phyloP scores from a whole-genome alignment of 1,284 basidiomycete genomes.

The Marasmius fiardii region DNA sequence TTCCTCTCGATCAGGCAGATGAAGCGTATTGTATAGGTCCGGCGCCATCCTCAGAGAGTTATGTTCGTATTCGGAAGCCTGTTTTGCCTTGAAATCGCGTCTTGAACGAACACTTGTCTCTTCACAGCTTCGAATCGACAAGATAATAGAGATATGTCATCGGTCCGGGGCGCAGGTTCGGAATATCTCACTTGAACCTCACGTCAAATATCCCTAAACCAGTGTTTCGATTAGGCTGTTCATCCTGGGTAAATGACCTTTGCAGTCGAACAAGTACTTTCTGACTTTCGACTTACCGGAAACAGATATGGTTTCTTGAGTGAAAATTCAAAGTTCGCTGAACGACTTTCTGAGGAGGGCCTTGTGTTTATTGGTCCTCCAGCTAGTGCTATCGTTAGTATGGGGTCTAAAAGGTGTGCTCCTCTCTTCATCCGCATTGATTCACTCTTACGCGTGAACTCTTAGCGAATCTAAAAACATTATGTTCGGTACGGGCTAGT shows the following conservation, averaged over 20 bases:
- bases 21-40: conserved; percentile 94
- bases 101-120: conserved; percentile 7
- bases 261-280: background rate
- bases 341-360: conserved; percentile 81
- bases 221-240: conserved; percentile 9
- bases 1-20: conserved; percentile 63
- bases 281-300: background rate
- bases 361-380: conserved; percentile 97
- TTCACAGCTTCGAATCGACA: conserved; percentile 82
- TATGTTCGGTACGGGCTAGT: conserved; percentile 62
- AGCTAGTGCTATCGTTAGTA: conserved; percentile 88
- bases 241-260: conserved; percentile 15
- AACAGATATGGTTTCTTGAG: conserved; percentile 87
- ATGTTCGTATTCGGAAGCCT: conserved; percentile 49
- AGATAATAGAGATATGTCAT: conserved; percentile 81
- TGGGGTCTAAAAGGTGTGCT: conserved; percentile 86
- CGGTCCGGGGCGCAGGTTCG: conserved; percentile 82
- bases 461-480: conserved; percentile 83
- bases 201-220: conserved; percentile 53
- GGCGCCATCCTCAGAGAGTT: conserved; percentile 84
- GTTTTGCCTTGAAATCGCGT: background rate
- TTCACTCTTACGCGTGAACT: conserved; percentile 6
- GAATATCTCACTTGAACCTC: conserved; percentile 5
- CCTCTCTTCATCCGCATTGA: background rate
- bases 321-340: conserved; percentile 90